Evolutionary conservation across 169 alveolate species (phyloP).

Genomic region (Perkinsus olseni): DNA sequence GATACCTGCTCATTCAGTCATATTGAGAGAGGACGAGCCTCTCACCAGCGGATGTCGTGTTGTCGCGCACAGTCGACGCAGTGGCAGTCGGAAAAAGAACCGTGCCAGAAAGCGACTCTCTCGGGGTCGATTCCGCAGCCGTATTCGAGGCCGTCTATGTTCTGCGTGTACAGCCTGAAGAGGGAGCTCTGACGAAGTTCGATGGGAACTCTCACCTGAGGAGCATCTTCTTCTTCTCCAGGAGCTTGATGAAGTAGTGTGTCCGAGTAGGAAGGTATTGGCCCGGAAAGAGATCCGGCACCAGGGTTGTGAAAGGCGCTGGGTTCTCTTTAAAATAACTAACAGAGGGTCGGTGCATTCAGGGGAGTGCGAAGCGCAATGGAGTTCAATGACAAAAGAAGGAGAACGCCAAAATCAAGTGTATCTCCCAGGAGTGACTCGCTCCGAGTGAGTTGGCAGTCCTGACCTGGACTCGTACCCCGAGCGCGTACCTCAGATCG

Average conservation of each 20-base stretch:
- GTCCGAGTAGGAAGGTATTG: slow-evolving; percentile 56
- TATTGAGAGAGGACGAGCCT: not conserved
- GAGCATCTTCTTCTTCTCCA: slow-evolving; percentile 33
- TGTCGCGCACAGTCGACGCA: slow-evolving; percentile 51
- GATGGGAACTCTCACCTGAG: not conserved
- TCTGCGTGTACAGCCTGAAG: slow-evolving; percentile 44
- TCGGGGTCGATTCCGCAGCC: slow-evolving; percentile 50
- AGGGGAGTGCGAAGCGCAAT: too few relatives aligned
- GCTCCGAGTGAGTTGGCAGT: too few relatives aligned
- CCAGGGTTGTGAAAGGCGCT: slow-evolving; percentile 55
- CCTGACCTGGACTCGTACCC: too few relatives aligned
- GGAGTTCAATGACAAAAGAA: too few relatives aligned
- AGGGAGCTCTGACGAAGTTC: not conserved
- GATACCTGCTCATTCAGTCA: not conserved
- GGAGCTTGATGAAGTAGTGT: slow-evolving; percentile 45
- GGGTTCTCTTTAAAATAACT: slow-evolving; percentile 55
- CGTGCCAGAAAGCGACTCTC: slow-evolving; percentile 63
- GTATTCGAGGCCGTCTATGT: slow-evolving; percentile 70
- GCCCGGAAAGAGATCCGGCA: slow-evolving; percentile 46
- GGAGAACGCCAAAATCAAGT: too few relatives aligned
- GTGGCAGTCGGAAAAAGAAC: slow-evolving; percentile 53
- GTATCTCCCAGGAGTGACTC: too few relatives aligned
- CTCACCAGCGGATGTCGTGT: slow-evolving; percentile 20
- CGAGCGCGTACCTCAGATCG: not conserved
- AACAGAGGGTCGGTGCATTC: not conserved